Conservation (phyloP, 2,329 filamentous ascomycete genomes). For the Aspergillus sp. region DNA sequence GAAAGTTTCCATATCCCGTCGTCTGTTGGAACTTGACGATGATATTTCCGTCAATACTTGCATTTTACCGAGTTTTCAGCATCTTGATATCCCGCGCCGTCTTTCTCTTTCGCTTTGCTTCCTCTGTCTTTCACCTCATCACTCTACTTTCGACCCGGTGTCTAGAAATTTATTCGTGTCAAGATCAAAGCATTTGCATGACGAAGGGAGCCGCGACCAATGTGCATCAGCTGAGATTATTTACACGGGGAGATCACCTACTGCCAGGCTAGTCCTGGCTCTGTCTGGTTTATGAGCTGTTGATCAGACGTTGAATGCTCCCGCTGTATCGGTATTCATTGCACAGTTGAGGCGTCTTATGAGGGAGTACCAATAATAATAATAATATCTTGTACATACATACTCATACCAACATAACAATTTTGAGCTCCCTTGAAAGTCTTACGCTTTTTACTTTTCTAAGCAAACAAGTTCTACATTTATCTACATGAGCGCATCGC, state of each 20-base stretch:
- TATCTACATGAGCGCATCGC: too few relatives aligned
- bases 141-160: not conserved
- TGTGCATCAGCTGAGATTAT: not conserved
- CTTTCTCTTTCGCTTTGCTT: not conserved
- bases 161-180: not conserved
- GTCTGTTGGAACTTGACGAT: not conserved
- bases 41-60: not conserved
- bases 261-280: not conserved
- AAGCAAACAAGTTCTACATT: not conserved
- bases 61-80: not conserved
- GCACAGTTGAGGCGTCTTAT: conserved; percentile 11
- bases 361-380: conserved; percentile 22
- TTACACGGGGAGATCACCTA: not conserved
- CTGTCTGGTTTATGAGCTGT: not conserved
- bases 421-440: not conserved
- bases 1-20: conserved; percentile 3
- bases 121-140: not conserved
- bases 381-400: conserved; percentile 23
- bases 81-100: conserved; percentile 8
- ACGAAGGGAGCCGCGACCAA: not conserved
- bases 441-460: not conserved
- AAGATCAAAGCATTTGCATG: not conserved
- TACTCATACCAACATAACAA: conserved; percentile 9
- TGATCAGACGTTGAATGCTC: not conserved
- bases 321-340: conserved; percentile 11